Base-by-base conservation (phyloP, 768 basidiomycete genomes). In the Tubosaeta sp. region DNA sequence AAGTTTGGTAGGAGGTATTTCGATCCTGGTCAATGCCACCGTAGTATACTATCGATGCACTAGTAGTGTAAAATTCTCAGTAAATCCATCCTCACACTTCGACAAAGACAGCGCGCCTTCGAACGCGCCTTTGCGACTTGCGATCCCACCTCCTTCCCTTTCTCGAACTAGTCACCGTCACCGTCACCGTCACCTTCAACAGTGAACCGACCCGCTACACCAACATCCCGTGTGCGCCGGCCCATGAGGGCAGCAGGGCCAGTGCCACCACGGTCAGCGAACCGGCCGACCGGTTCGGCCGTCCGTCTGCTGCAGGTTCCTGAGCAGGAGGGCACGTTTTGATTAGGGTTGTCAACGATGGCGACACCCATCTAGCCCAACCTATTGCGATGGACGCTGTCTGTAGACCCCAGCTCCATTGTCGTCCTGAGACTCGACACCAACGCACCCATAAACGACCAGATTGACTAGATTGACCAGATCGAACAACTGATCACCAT, bases 401-500 rank as follows among this genome's bases (percentile, higher is more conserved):
- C 75, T 26, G 56, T 74, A 5, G 79, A 91, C 66, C 84, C 88
- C 16, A 60, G 76, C 1, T 76, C 77, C 42, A 90, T 92, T 48
- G 65, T 73, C 13, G 74, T 91, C 3, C 84, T 87, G 8, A 88
- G 90, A 0, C 74, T 92, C 34, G 86, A 92, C 60, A 80, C 78
- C 1, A 75, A 72, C 10, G 86, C 87, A 22, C 76, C 87, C 19
- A 73, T 83, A 25, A 79, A 79, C 53, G 91, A 86, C 62, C 94
- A 97, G 72, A 86, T 93, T 49, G 92, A 95, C 63, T n/a, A n/a
- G n/a, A n/a, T n/a, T n/a, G n/a, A n/a, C n/a, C 91, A 95, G 70
- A 91, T 97, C 52, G 95, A 98, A 69, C 95, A 97, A 65, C 77
- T 95, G 62, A 95, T 95, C 55, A 94, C 95, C 9, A 78, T 94